phyloP scores from a whole-genome alignment of 257 asterid genomes.

The Rehmannia glutinosa region DNA sequence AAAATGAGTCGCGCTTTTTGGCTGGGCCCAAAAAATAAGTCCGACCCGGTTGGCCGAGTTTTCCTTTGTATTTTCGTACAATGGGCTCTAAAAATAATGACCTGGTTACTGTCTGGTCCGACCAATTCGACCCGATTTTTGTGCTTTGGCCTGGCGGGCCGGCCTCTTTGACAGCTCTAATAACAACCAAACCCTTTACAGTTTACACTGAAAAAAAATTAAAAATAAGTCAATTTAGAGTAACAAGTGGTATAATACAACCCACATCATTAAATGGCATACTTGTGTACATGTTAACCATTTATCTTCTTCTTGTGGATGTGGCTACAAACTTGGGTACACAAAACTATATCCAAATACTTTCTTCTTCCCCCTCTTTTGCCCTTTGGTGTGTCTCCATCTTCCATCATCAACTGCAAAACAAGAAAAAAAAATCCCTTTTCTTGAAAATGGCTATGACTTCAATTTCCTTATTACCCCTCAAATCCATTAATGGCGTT shows the following conservation, averaged over 20 bases:
- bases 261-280: not conserved
- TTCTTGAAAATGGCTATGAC: slow-evolving; percentile 56
- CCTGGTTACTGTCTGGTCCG: too few species aligned
- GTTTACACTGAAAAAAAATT: not conserved
- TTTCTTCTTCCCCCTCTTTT: not conserved
- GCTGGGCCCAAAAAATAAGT: too few species aligned
- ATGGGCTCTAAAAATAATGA: too few species aligned
- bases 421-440: not conserved
- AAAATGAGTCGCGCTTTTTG: too few species aligned
- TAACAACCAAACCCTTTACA: too few species aligned
- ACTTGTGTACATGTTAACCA: slow-evolving; percentile 7
- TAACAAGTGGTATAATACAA: not conserved
- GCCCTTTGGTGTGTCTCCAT: not conserved
- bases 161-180: too few species aligned
- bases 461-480: slow-evolving; percentile 49
- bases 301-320: slow-evolving; percentile 6
- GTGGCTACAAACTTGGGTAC: slow-evolving; percentile 20
- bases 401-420: not conserved
- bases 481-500: slow-evolving; percentile 39
- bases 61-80: too few species aligned
- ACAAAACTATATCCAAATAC: slow-evolving; percentile 8
- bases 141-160: too few species aligned
- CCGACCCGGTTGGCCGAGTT: too few species aligned
- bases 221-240: not conserved
- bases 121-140: too few species aligned